These are phyloP conservation scores for Fusarium xylarioides DNA, from an alignment of 2,329 filamentous ascomycete genomes.

Conservation along the genomic window DNA sequence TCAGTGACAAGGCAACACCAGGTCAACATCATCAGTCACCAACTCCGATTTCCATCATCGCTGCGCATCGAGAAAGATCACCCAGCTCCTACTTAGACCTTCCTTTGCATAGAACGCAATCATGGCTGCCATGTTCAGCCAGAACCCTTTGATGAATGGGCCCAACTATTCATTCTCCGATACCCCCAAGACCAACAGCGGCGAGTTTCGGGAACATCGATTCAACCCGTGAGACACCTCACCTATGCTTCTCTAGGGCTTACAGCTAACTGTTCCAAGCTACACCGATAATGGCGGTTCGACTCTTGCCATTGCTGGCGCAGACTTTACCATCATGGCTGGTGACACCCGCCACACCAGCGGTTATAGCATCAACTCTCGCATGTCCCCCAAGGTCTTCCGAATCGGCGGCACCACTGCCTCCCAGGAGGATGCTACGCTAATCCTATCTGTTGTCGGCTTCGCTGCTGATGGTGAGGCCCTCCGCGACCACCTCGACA, in stretches of 20 bases:
- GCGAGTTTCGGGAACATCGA: constrained; percentile 75
- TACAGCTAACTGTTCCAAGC: constrained; percentile 54
- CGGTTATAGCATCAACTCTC: constrained; percentile 99
- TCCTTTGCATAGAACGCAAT: constrained; percentile 39
- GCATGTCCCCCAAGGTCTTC: constrained; percentile 95
- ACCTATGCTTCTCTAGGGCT: background rate
- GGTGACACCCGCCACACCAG: constrained; percentile 96
- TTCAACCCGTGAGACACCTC: constrained; percentile 83
- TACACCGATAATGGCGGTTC: constrained; percentile 99
- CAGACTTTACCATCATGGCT: constrained; percentile 94
- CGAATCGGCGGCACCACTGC: constrained; percentile 92
- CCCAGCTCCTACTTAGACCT: background rate
- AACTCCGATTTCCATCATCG: constrained; percentile 9
- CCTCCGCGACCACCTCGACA: constrained; percentile 91
- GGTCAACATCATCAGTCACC: constrained; percentile 24
- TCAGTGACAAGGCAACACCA: constrained; percentile 35
- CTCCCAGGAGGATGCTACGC: constrained; percentile 83
- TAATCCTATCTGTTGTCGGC: constrained; percentile 92
- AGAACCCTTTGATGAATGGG: constrained; percentile 74
- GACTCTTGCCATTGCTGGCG: constrained; percentile 92
- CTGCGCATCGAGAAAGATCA: constrained; percentile 8
- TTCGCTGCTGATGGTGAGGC: constrained; percentile 96
- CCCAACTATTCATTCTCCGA: constrained; percentile 76
- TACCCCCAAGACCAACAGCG: constrained; percentile 61
- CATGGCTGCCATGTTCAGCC: constrained; percentile 75